Percentiles rank a stretch among this genome's conserved stretches.
phyloP scores from a whole-genome alignment of 495 filamentous ascomycete genomes.

The Xylaria flabelliformis region DNA sequence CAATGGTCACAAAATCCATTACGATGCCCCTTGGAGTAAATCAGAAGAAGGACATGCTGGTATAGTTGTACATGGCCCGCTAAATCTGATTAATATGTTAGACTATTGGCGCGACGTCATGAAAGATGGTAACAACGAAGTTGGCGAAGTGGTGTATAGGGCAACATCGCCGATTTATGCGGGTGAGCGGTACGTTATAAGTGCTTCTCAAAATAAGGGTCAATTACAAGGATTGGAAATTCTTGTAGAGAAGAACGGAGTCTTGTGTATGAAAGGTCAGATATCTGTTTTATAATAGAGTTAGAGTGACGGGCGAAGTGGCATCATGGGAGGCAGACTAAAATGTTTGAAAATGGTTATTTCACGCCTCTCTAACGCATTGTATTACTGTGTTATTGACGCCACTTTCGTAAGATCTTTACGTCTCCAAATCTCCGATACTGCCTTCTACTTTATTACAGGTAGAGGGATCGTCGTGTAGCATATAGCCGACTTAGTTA shows the following conservation, averaged over 20 bases:
- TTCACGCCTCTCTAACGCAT: background rate
- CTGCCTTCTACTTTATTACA: background rate
- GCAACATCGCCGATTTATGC: background rate
- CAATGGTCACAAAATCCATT: background rate
- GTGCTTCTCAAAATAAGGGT: background rate
- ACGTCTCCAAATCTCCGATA: background rate
- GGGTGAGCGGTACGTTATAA: background rate
- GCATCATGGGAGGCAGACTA: background rate
- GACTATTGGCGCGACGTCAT: background rate
- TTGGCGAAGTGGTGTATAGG: background rate
- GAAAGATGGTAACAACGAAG: background rate
- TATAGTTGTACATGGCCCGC: background rate
- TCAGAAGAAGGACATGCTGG: background rate
- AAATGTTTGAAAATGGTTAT: background rate
- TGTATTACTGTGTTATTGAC: background rate
- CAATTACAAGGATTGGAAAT: background rate
- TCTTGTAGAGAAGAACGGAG: background rate
- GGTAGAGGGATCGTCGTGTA: background rate
- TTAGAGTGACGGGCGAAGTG: background rate
- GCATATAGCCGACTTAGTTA: slow-evolving; percentile 1
- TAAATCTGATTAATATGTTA: background rate
- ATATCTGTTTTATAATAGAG: background rate
- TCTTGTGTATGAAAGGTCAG: background rate
- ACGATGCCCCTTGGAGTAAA: background rate
- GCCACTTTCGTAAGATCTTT: background rate